phyloP scores from a whole-genome alignment of 345 rosid genomes.

The Salix caprea region DNA sequence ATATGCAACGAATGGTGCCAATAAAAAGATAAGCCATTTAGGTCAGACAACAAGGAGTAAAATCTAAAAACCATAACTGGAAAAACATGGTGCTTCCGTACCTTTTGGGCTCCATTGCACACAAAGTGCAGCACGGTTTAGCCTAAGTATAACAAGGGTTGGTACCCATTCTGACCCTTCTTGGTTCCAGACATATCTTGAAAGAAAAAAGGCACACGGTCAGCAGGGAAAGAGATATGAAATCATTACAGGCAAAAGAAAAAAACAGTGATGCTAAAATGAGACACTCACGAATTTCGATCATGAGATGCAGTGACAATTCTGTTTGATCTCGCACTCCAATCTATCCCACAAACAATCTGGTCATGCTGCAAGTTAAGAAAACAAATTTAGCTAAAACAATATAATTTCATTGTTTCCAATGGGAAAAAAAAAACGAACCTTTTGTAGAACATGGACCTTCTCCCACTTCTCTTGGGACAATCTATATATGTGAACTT shows the following conservation, averaged over 20 bases:
- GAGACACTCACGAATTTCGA: slow-evolving; percentile 83
- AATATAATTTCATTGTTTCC: too few relatives aligned
- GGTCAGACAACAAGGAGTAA: neutral
- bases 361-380: slow-evolving; percentile 74
- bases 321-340: slow-evolving; percentile 79
- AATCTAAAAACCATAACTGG: neutral
- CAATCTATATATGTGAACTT: slow-evolving; percentile 86
- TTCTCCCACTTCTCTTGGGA: slow-evolving; percentile 80
- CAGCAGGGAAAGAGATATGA: neutral
- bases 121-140: slow-evolving; percentile 95
- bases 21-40: neutral
- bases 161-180: slow-evolving; percentile 95
- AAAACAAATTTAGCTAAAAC: neutral
- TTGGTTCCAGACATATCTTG: slow-evolving; percentile 85
- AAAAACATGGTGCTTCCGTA: slow-evolving; percentile 21
- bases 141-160: slow-evolving; percentile 93
- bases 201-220: slow-evolving; percentile 15
- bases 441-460: slow-evolving; percentile 85
- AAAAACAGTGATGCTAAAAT: neutral
- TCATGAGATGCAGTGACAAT: slow-evolving; percentile 92
- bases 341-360: slow-evolving; percentile 92
- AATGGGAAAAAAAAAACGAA: neutral
- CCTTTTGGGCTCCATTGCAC: slow-evolving; percentile 97
- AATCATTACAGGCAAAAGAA: neutral
- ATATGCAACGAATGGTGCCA: neutral